Percentiles rank a stretch among this genome's conserved stretches.
Evolutionary conservation across 352 stramenopile genomes (phyloP).

Genomic region (Globisporangium polare): DNA sequence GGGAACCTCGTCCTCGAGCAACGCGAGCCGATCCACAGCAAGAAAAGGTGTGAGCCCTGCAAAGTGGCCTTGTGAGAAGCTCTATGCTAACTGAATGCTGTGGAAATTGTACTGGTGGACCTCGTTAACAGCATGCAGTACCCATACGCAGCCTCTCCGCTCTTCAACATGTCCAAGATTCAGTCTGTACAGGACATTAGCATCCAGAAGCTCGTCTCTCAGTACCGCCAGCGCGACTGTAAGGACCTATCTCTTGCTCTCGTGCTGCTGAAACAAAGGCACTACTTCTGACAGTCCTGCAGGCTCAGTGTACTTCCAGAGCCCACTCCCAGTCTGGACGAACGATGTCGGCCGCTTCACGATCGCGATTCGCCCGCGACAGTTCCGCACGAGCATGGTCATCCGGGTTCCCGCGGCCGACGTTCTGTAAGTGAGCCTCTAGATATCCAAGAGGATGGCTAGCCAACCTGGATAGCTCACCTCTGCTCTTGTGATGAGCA

Average conservation of each 20-base stretch:
- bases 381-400: constrained; percentile 34
- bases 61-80: neutral
- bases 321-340: constrained; percentile 39
- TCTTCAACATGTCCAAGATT: constrained; percentile 41
- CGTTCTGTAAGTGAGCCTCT: constrained; percentile 24
- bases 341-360: constrained; percentile 18
- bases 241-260: constrained; percentile 8
- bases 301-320: constrained; percentile 39
- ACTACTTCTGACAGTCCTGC: neutral
- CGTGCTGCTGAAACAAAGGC: neutral
- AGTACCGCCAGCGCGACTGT: constrained; percentile 50
- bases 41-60: constrained; percentile 21
- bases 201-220: constrained; percentile 28
- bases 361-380: constrained; percentile 7
- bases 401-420: constrained; percentile 37
- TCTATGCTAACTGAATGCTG: neutral
- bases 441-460: neutral
- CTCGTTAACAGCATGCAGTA: constrained; percentile 25
- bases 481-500: constrained; percentile 13
- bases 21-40: constrained; percentile 40
- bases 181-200: constrained; percentile 33
- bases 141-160: constrained; percentile 28
- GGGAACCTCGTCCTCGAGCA: constrained; percentile 62
- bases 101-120: neutral
- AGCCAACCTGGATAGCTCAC: neutral